Evolutionary conservation across 2,329 filamentous ascomycete genomes (phyloP).

Genomic region (Hirsutella rhossiliensis): DNA sequence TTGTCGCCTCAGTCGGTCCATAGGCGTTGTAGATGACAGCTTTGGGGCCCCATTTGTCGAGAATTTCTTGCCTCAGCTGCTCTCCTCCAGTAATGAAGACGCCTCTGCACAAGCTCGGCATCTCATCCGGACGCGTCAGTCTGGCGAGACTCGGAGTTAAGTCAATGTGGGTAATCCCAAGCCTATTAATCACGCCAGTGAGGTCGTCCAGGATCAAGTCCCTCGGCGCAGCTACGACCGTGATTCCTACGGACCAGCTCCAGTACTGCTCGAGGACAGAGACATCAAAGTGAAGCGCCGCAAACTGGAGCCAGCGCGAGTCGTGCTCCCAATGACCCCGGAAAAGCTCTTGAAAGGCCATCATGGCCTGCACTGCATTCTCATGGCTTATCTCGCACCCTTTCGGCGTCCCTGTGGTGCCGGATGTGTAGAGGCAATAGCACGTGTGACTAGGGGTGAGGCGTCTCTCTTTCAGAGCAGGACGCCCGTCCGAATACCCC

Average conservation of each 20-base stretch:
- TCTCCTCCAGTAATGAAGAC: slow-evolving; percentile 93
- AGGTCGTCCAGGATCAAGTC: slow-evolving; percentile 82
- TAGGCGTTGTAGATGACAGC: slow-evolving; percentile 85
- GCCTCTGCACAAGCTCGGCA: slow-evolving; percentile 66
- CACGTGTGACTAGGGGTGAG: slow-evolving; percentile 37
- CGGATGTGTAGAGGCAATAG: slow-evolving; percentile 81
- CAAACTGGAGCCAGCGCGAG: slow-evolving; percentile 85
- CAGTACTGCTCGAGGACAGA: slow-evolving; percentile 90
- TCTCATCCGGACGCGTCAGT: slow-evolving; percentile 65
- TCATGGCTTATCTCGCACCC: slow-evolving; percentile 82
- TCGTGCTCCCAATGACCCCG: slow-evolving; percentile 55
- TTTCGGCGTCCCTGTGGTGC: slow-evolving; percentile 77
- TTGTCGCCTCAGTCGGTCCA: slow-evolving; percentile 85
- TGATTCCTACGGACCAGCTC: slow-evolving; percentile 87
- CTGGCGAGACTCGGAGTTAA: slow-evolving; percentile 79
- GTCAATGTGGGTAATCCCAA: slow-evolving; percentile 82
- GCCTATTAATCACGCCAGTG: slow-evolving; percentile 53
- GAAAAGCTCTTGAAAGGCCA: slow-evolving; percentile 75
- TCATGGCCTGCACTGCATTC: slow-evolving; percentile 81
- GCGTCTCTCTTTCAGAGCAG: not conserved
- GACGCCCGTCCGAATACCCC: not conserved
- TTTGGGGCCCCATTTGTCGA: slow-evolving; percentile 72
- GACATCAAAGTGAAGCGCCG: slow-evolving; percentile 89
- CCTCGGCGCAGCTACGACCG: slow-evolving; percentile 67
- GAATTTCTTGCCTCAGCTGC: slow-evolving; percentile 75